These are phyloP conservation scores for Talaromyces stipitatus DNA, from an alignment of 495 filamentous ascomycete species.

Conservation along the genomic window DNA sequence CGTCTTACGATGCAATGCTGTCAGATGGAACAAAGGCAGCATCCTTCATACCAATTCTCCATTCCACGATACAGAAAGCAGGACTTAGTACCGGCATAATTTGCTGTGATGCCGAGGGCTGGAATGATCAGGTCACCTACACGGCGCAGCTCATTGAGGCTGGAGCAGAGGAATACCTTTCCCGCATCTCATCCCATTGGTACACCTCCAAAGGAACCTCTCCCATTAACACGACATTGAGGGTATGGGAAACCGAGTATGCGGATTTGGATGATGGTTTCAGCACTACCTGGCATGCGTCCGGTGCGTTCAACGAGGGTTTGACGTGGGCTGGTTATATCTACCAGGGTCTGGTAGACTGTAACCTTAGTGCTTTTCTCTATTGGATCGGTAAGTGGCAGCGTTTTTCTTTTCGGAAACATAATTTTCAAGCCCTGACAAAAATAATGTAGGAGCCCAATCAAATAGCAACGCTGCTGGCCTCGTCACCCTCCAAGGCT, in stretches of 20 bases:
- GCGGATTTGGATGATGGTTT: slow-evolving; percentile 39
- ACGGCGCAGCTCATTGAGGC: slow-evolving; percentile 30
- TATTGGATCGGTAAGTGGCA: slow-evolving; percentile 39
- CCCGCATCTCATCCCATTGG: slow-evolving; percentile 40
- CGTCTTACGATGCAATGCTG: slow-evolving; percentile 35
- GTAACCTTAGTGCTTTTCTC: slow-evolving; percentile 39
- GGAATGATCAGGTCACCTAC: slow-evolving; percentile 30
- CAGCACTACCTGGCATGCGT: slow-evolving; percentile 41
- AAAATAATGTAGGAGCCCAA: not conserved
- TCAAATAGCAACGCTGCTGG: slow-evolving; percentile 1
- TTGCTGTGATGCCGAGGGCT: slow-evolving; percentile 47
- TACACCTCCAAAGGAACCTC: slow-evolving; percentile 33
- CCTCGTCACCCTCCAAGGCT: not conserved
- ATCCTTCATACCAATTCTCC: slow-evolving; percentile 39
- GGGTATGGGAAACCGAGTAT: slow-evolving; percentile 45
- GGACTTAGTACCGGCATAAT: slow-evolving; percentile 31
- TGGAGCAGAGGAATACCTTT: slow-evolving; percentile 30
- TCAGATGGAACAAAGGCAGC: slow-evolving; percentile 39
- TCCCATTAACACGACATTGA: slow-evolving; percentile 28
- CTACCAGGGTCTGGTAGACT: slow-evolving; percentile 31
- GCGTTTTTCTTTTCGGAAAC: not conserved
- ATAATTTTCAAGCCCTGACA: not conserved
- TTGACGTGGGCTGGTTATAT: slow-evolving; percentile 49
- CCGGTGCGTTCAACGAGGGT: slow-evolving; percentile 40
- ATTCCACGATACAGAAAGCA: slow-evolving; percentile 26